Conservation (phyloP, 2,329 filamentous ascomycete species). For the Clonostachys sp. region DNA sequence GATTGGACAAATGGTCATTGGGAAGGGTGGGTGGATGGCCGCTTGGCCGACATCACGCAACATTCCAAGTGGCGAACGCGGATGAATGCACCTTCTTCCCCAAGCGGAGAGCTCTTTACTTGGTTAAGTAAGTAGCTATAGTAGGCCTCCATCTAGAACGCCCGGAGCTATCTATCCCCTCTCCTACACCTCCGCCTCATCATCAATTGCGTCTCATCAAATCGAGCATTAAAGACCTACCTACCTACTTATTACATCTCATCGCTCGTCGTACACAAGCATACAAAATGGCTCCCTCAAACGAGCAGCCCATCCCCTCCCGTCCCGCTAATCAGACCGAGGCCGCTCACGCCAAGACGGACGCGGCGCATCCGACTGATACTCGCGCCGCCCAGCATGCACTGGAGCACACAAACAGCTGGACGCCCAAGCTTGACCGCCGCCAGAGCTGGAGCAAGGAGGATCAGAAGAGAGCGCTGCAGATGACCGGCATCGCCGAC, state of each 20-base stretch:
- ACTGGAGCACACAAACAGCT: conserved; percentile 27
- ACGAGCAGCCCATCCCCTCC: conserved; percentile 3
- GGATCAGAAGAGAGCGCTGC: conserved; percentile 46
- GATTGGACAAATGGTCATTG: no score
- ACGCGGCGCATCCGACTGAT: conserved; percentile 7
- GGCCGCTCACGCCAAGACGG: not conserved
- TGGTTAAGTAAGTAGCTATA: no score
- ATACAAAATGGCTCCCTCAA: not conserved
- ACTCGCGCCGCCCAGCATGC: conserved; percentile 7
- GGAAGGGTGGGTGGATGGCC: no score
- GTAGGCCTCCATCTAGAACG: no score
- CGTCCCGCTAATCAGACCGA: conserved; percentile 5
- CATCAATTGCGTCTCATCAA: no score
- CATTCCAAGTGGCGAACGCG: no score
- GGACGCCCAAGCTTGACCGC: conserved; percentile 40
- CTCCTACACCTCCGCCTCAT: no score
- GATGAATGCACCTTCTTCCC: no score
- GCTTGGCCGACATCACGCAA: no score
- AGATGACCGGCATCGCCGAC: conserved; percentile 35
- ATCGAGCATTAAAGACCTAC: not conserved
- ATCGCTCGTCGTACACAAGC: not conserved
- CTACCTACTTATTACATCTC: not conserved
- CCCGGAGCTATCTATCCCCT: no score
- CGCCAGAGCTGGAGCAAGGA: conserved; percentile 49
- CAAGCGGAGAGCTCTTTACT: no score